Evolutionary conservation across 2,329 filamentous ascomycete species (phyloP).

Genomic region (Cercospora sp.): DNA sequence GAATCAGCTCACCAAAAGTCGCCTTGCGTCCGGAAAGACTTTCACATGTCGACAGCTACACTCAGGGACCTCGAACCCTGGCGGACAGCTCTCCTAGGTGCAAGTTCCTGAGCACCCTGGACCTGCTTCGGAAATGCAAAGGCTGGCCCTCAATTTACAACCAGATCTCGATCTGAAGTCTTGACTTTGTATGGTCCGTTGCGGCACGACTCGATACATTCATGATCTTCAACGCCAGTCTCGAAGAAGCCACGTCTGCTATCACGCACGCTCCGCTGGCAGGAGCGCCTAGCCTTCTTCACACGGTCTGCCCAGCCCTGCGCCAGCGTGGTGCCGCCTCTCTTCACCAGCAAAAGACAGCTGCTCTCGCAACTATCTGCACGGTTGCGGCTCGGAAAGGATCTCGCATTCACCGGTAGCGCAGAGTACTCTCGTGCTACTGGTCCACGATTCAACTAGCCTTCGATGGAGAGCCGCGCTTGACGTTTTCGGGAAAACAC

Average conservation of each 20-base stretch:
- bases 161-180: slow-evolving; percentile 13
- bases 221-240: slow-evolving; percentile 3
- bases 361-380: slow-evolving; percentile 5
- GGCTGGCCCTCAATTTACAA: slow-evolving; percentile 8
- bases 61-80: slow-evolving; percentile 6
- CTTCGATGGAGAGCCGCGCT: slow-evolving; percentile 9
- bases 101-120: slow-evolving; percentile 3
- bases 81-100: slow-evolving; percentile 4
- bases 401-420: slow-evolving; percentile 3
- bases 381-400: slow-evolving; percentile 13
- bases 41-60: slow-evolving; percentile 16
- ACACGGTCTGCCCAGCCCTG: background rate
- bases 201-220: slow-evolving; percentile 3
- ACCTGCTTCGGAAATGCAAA: background rate
- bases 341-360: background rate
- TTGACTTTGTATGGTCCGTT: slow-evolving; percentile 2
- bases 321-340: background rate
- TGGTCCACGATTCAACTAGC: slow-evolving; percentile 9
- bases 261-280: slow-evolving; percentile 1
- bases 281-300: background rate
- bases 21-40: slow-evolving; percentile 19
- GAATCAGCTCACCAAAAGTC: slow-evolving; percentile 4
- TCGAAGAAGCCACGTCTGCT: background rate
- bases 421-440: slow-evolving; percentile 3
- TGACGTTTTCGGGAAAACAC: slow-evolving; percentile 15